Evolutionary conservation across 148 eudicot species (phyloP).

Genomic region (Camellia japonica): DNA sequence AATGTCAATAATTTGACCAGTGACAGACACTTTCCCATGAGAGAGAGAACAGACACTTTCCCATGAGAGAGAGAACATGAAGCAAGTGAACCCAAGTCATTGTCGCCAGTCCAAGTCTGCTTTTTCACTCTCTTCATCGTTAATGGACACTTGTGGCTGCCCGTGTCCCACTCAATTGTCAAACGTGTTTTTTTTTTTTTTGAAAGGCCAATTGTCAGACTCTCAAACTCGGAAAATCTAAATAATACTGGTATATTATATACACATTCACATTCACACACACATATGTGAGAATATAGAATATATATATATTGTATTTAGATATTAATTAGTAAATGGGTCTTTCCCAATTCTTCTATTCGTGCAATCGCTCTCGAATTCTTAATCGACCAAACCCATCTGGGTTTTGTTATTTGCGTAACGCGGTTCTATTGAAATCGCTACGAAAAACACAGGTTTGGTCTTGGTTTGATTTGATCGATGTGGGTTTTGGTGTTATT

Average conservation of each 20-base stretch:
- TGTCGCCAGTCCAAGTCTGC: neutral
- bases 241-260: neutral
- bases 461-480: neutral
- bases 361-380: neutral
- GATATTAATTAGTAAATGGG: neutral
- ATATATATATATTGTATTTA: neutral
- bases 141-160: neutral
- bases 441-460: neutral
- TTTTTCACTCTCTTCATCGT: neutral
- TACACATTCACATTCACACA: neutral
- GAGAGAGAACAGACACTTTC: no score
- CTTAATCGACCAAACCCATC: neutral
- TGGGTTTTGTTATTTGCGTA: neutral
- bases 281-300: no score
- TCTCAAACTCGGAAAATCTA: neutral
- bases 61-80: no score
- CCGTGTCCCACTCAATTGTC: neutral
- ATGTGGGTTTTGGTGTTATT: neutral
- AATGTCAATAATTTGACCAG: no score
- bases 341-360: conserved; percentile 4
- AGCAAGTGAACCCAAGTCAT: neutral
- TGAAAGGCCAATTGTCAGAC: neutral
- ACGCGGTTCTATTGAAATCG: neutral
- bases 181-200: no score
- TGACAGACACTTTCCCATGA: no score